Base-by-base conservation (phyloP, 2,329 filamentous ascomycete species). In the Colletotrichum gloeosporioides region DNA sequence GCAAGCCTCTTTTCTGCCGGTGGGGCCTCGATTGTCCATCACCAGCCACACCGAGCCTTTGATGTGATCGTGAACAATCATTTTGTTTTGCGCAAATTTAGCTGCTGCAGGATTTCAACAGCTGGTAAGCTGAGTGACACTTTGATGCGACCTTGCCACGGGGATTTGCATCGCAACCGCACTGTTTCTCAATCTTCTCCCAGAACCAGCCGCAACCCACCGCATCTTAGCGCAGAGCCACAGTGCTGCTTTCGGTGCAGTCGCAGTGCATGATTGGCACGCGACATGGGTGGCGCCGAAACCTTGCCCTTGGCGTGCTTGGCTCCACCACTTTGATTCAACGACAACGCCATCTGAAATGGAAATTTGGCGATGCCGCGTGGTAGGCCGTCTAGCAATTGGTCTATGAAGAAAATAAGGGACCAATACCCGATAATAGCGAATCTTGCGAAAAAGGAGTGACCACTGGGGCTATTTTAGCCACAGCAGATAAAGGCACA, bases 391-490 rank as follows among this genome's bases (percentile, higher is more conserved):
- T 49, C 44, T 2, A 6, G 18, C 10, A n/a, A 49, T 10, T 49
- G 9, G 10, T 18, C 18, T 1, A 0, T n/a, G 0, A 22, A 7
- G 10, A n/a, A 12, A 3, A 7, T 22, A 0, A 22, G 44, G n/a
- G 10, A 12, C 0, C 0, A 12, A 49, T 4, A 22, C 18, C 9
- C 9, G 5, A 49, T 3, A 0, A 22, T 49, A 1, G 10, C 5
- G n/a, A 22, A 0, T 0, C 18, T 12, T 12, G 18, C 6, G 9
- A 0, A 49, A 12, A 2, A 3, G n/a, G 0, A 44, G 39, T 0
- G 16, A n/a, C n/a, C 18, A 44, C 39, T n/a, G 39, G 0, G 8
- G 18, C 9, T n/a, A 0, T 0, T 16, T 15, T 18, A 39, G 0
- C 0, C 36, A 39, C 15, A 16, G 0, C 7, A 39, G 15, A 39